Evolutionary conservation across 768 basidiomycete genomes (phyloP).

Genomic region (Lactarius psammicola): DNA sequence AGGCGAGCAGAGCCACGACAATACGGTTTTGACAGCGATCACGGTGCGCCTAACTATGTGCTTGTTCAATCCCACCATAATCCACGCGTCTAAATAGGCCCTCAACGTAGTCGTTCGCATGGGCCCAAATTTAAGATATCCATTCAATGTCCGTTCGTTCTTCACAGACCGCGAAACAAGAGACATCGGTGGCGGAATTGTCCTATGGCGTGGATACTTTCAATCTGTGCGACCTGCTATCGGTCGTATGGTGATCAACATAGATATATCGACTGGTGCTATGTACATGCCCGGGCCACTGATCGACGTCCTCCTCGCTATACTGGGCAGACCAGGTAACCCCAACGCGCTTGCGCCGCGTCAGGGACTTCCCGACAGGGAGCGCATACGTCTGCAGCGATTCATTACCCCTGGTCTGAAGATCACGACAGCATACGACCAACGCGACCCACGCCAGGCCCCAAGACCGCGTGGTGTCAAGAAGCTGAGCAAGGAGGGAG

Average conservation of each 20-base stretch:
- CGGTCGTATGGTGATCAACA: slow-evolving; percentile 63
- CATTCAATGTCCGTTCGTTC: slow-evolving; percentile 74
- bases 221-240: slow-evolving; percentile 72
- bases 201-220: slow-evolving; percentile 79
- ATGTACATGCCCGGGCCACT: slow-evolving; percentile 71
- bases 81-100: slow-evolving; percentile 43
- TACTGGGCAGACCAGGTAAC: slow-evolving; percentile 40
- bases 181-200: slow-evolving; percentile 60
- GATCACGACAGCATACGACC: slow-evolving; percentile 42
- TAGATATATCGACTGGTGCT: slow-evolving; percentile 74
- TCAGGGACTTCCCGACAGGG: slow-evolving; percentile 48
- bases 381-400: slow-evolving; percentile 51
- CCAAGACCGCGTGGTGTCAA: slow-evolving; percentile 58
- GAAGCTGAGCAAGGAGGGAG: slow-evolving; percentile 54
- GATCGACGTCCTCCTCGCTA: slow-evolving; percentile 56
- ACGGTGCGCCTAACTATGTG: slow-evolving; percentile 43
- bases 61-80: not conserved
- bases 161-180: slow-evolving; percentile 58
- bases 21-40: slow-evolving; percentile 62
- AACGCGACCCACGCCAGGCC: slow-evolving; percentile 16
- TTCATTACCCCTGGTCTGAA: slow-evolving; percentile 58
- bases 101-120: slow-evolving; percentile 74
- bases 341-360: slow-evolving; percentile 43
- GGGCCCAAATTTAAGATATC: slow-evolving; percentile 67
- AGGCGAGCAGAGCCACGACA: slow-evolving; percentile 67